Evolutionary conservation across 2,329 filamentous ascomycete species (phyloP), one percentile per base, ranked within the genome.

Genomic region (Bipolaris zeicola): DNA sequence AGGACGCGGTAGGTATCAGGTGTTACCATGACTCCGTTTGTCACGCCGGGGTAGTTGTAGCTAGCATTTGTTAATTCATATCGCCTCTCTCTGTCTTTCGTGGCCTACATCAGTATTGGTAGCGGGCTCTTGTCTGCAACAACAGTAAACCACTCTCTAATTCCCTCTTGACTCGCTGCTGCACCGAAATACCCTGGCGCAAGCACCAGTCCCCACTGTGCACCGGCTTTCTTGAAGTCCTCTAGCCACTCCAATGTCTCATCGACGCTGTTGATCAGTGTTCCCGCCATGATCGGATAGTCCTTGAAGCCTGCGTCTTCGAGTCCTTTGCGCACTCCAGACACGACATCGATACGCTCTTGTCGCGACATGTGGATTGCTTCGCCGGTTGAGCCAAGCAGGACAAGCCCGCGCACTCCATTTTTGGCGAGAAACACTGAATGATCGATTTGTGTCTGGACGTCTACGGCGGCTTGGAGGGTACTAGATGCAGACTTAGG

Each of bases 21-120:
- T 0, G 81, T 76, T 56, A 89, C 80, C 64, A 81, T 80, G 65
- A 89, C 78, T 65, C 85, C 84, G 78, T 89, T 89, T 8, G 86
- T 87, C 20, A 89, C 87, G 49, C 84, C 86, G 1, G 87, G 87
- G 74, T 88, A 88, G 73, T 88, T 83, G 72, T 87, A 87, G 55
- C 82, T 85, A 5, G 34, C 7, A 55, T 33, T 56, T 26, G 44
- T 34, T 33, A 41, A 3, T 7, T 5, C 22, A n/a, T 22, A 7
- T 42, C 8, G 10, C 28, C 13, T 3, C 14, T 11, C 14, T 33
- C n/a, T 16, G 8, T 28, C 33, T 2, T 6, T 31, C 6, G 8
- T 18, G 7, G 70, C 82, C 71, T 67, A 86, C 82, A 89, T 82
- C 65, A 89, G 71, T 38, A 89, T 80, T 0, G 86, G 85, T 22